Percentiles rank a stretch among this genome's conserved stretches.
These are phyloP conservation scores for Ustilago bromivora DNA, from an alignment of 1,284 basidiomycete genomes.

Conservation along the genomic window DNA sequence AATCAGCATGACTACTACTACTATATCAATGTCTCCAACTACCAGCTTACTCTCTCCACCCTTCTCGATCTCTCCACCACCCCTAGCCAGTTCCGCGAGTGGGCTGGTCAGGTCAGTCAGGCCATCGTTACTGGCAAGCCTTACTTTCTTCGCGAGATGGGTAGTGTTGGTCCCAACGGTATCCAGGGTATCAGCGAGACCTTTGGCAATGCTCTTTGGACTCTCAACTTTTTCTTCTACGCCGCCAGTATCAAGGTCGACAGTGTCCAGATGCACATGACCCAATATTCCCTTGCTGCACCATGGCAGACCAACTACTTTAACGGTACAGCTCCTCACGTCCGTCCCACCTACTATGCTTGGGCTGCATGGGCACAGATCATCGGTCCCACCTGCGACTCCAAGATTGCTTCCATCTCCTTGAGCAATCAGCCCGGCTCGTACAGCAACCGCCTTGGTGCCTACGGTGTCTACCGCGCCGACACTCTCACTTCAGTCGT, in stretches of 20 bases:
- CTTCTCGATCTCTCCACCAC: constrained; percentile 55
- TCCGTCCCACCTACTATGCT: constrained; percentile 59
- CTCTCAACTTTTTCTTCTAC: constrained; percentile 61
- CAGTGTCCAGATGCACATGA: constrained; percentile 63
- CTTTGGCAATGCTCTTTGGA: constrained; percentile 61
- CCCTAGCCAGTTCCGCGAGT: constrained; percentile 49
- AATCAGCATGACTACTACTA: constrained; percentile 65
- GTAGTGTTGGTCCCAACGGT: constrained; percentile 58
- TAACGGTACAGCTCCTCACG: constrained; percentile 34
- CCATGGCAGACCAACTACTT: constrained; percentile 55
- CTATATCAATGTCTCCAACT: constrained; percentile 52
- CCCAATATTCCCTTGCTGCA: constrained; percentile 45
- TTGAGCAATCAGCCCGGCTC: constrained; percentile 32
- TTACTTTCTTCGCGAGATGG: constrained; percentile 62
- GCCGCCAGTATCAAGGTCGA: constrained; percentile 54
- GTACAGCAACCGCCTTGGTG: constrained; percentile 48
- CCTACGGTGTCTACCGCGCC: constrained; percentile 49
- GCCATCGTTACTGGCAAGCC: constrained; percentile 56
- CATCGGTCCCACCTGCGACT: constrained; percentile 54
- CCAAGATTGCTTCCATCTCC: constrained; percentile 32
- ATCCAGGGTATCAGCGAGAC: constrained; percentile 55
- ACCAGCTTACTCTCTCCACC: constrained; percentile 33
- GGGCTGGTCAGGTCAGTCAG: constrained; percentile 48
- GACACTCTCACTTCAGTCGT: constrained; percentile 39
- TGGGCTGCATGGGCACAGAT: constrained; percentile 60